These are phyloP conservation scores for Tricholoma sp. DNA, from an alignment of 768 basidiomycete genomes.

Conservation along the genomic window DNA sequence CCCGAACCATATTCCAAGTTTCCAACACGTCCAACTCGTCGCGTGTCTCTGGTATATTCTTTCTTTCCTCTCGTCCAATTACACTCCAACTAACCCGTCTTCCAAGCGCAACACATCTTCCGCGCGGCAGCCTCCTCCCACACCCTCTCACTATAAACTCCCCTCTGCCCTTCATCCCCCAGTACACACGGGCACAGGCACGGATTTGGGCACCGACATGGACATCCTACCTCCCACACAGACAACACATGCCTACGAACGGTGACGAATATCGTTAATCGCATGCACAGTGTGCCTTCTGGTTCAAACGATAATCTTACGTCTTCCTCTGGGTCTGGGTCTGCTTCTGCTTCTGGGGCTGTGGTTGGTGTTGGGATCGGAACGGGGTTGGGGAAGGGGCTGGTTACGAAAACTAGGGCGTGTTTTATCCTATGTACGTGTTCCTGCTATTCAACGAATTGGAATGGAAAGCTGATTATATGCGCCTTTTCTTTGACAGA, in stretches of 20 bases:
- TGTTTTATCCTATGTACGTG: not conserved
- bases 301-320: not conserved
- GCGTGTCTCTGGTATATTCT: not conserved
- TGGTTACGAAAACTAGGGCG: too few relatives aligned
- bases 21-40: too few relatives aligned
- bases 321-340: not conserved
- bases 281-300: not conserved
- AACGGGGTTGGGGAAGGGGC: too few relatives aligned
- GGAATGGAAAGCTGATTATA: too few relatives aligned
- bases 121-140: not conserved
- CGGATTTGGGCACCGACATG: not conserved
- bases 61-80: not conserved
- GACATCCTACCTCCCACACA: not conserved
- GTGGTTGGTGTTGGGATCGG: too few relatives aligned
- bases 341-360: not conserved
- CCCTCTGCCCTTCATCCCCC: not conserved
- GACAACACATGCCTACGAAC: not conserved
- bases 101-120: not conserved
- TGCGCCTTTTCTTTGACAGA: too few relatives aligned
- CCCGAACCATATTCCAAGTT: too few relatives aligned
- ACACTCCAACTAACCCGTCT: not conserved
- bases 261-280: not conserved
- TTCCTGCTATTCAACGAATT: too few relatives aligned
- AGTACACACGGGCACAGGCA: too few relatives aligned
- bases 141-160: not conserved